These are phyloP conservation scores for Chlamydomonas sphaeroides DNA, from an alignment of 139 green algal species.

Conservation along the genomic window DNA sequence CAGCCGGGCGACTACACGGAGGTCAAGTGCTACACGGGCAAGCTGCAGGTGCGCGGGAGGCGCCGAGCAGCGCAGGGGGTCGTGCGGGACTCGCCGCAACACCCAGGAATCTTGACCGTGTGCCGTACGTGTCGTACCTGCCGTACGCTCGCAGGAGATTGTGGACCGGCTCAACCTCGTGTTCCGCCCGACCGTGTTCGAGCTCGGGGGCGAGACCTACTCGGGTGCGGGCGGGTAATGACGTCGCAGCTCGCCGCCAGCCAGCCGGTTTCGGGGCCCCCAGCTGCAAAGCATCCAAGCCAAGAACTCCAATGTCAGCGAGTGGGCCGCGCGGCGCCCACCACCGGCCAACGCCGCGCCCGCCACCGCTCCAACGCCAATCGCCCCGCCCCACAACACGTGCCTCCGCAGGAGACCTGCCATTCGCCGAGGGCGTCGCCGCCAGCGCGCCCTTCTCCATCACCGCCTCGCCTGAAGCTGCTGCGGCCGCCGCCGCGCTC, in stretches of 20 bases:
- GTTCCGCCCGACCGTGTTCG: constrained; percentile 13
- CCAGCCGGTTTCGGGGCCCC: background rate
- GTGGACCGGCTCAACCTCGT: background rate
- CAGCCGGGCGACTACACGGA: too few relatives aligned
- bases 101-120: background rate
- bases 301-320: too few relatives aligned
- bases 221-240: background rate
- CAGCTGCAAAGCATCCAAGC: too few relatives aligned
- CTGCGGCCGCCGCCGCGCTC: too few relatives aligned
- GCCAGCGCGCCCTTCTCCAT: too few relatives aligned
- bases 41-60: background rate
- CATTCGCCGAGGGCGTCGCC: too few relatives aligned
- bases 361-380: too few relatives aligned
- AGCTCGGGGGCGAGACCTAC: constrained; percentile 9
- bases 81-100: background rate
- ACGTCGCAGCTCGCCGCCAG: background rate
- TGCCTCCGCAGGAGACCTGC: too few relatives aligned
- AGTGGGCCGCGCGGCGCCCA: too few relatives aligned
- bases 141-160: background rate
- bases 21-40: constrained; percentile 25
- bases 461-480: too few relatives aligned
- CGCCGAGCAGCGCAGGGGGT: background rate
- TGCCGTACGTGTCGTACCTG: background rate
- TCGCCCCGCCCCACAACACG: too few relatives aligned
- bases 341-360: too few relatives aligned